A percentile compares a stretch with the other conserved stretches of the same genome.
These are phyloP conservation scores for Ascochyta lentis DNA, from an alignment of 2,329 filamentous ascomycete genomes.

Conservation along the genomic window DNA sequence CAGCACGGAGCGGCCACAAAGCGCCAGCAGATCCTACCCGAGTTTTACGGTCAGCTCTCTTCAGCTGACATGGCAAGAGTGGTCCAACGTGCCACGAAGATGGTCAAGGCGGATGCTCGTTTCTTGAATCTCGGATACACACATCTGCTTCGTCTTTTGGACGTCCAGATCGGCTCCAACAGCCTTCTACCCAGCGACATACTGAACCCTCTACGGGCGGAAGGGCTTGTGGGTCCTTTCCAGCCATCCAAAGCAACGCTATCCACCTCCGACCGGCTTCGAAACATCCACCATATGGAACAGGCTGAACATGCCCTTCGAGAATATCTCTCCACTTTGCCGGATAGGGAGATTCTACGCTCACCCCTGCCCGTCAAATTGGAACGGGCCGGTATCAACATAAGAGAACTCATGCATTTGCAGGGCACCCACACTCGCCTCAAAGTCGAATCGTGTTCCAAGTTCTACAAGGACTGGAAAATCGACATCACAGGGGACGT, in stretches of 20 bases:
- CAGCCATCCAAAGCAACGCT: conserved; percentile 1
- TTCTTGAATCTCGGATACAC: conserved; percentile 18
- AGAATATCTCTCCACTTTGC: conserved; percentile 18
- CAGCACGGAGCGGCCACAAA: conserved; percentile 10
- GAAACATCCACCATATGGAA: conserved; percentile 17
- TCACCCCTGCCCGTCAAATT: conserved; percentile 10
- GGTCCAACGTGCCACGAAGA: conserved; percentile 20
- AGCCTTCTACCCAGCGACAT: conserved; percentile 37
- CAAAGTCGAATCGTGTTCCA: conserved; percentile 22
- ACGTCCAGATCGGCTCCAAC: conserved; percentile 20
- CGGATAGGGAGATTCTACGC: conserved; percentile 12
- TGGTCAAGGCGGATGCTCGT: conserved; percentile 24
- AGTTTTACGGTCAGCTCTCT: conserved; percentile 33
- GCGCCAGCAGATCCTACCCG: conserved; percentile 16
- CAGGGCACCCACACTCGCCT: conserved; percentile 24
- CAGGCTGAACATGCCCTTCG: conserved; percentile 26
- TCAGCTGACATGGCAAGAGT: conserved; percentile 23
- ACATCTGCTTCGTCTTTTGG: conserved; percentile 23
- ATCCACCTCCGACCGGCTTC: not conserved
- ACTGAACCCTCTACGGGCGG: conserved; percentile 29
- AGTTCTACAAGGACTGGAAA: conserved; percentile 15
- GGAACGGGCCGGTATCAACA: conserved; percentile 8
- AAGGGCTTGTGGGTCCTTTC: conserved; percentile 26
- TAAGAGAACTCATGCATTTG: not conserved
- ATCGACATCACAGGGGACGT: conserved; percentile 36